These are phyloP conservation scores for Alternaria angustiovoidea DNA, from an alignment of 2,329 filamentous ascomycete species.

Conservation along the genomic window DNA sequence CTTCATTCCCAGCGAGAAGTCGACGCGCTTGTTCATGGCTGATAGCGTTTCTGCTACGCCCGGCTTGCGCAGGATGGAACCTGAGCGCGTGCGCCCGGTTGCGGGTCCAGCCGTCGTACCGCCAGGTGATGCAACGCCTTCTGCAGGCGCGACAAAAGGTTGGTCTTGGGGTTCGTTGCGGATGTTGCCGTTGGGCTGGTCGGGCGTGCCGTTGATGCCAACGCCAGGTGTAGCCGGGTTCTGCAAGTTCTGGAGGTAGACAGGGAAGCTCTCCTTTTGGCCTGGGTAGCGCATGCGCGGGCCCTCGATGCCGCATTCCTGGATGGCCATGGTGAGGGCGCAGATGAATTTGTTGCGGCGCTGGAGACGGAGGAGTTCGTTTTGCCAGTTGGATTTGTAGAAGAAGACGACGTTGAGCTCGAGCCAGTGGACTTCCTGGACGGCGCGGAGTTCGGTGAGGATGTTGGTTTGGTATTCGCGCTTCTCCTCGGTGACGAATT, in stretches of 20 bases:
- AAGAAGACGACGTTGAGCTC: conserved; percentile 95
- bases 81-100: conserved; percentile 55
- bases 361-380: conserved; percentile 87
- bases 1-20: conserved; percentile 74
- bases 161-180: conserved; percentile 50
- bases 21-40: conserved; percentile 68
- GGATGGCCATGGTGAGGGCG: conserved; percentile 86
- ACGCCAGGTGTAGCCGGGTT: conserved; percentile 54
- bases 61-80: conserved; percentile 65
- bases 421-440: conserved; percentile 84
- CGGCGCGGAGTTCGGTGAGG: conserved; percentile 80
- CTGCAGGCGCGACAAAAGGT: conserved; percentile 53
- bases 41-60: conserved; percentile 66
- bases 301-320: conserved; percentile 84
- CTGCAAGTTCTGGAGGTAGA: conserved; percentile 66
- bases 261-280: conserved; percentile 70
- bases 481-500: conserved; percentile 85
- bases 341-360: conserved; percentile 95
- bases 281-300: conserved; percentile 77
- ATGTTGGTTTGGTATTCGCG: conserved; percentile 89
- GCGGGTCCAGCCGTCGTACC: conserved; percentile 7
- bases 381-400: conserved; percentile 97
- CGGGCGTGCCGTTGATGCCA: conserved; percentile 55
- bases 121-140: conserved; percentile 18
- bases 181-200: conserved; percentile 53